Conservation (phyloP, 164 flowering plant species). For the Brasenia schreberi region DNA sequence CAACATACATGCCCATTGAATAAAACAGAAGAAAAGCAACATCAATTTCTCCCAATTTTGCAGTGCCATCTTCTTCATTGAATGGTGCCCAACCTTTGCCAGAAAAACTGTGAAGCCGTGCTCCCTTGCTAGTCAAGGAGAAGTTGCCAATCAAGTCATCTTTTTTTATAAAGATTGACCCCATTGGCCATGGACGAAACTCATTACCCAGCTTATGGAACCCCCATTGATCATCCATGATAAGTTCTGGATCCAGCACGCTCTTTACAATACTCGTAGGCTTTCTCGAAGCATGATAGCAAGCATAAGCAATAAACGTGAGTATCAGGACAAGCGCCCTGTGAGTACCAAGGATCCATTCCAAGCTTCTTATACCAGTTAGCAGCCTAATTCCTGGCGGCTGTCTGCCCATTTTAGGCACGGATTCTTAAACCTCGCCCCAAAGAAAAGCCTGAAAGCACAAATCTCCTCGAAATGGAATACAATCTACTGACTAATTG, state of each 20-base stretch:
- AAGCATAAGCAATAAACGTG: slow-evolving; percentile 76
- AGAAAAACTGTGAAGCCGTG: neutral
- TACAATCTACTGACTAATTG: neutral
- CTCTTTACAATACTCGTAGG: slow-evolving; percentile 88
- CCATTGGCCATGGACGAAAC: slow-evolving; percentile 41
- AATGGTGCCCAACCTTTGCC: slow-evolving; percentile 74
- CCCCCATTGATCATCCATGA: neutral
- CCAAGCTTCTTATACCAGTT: slow-evolving; percentile 31
- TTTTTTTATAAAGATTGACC: slow-evolving; percentile 36
- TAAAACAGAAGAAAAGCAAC: slow-evolving; percentile 84
- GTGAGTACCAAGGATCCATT: slow-evolving; percentile 41
- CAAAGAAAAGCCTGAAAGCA: neutral
- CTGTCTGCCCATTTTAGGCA: slow-evolving; percentile 9
- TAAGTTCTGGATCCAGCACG: slow-evolving; percentile 49
- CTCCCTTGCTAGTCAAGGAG: neutral
- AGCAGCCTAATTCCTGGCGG: slow-evolving; percentile 58
- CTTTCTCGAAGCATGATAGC: slow-evolving; percentile 89
- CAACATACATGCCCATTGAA: slow-evolving; percentile 71
- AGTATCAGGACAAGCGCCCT: slow-evolving; percentile 49
- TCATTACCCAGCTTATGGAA: neutral
- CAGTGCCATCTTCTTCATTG: slow-evolving; percentile 58
- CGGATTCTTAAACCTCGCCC: no score
- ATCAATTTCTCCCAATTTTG: slow-evolving; percentile 79
- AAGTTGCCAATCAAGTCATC: slow-evolving; percentile 7
- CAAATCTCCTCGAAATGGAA: neutral